Percentiles rank a stretch among this genome's conserved stretches.
phyloP scores from a whole-genome alignment of 2,329 filamentous ascomycete genomes.

The Mycosphaerella sp. region DNA sequence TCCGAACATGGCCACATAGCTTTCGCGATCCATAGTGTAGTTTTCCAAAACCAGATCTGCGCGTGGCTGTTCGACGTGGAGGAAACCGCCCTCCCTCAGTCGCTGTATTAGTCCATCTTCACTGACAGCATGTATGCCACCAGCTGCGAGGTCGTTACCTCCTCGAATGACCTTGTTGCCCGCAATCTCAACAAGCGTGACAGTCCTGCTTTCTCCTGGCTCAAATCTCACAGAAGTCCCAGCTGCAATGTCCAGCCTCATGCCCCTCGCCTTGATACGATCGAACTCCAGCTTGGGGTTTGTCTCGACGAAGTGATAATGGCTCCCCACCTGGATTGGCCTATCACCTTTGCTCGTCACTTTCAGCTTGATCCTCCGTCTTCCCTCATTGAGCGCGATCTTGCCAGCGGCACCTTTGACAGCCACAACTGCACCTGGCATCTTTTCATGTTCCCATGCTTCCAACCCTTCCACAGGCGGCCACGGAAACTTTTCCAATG shows the following conservation, averaged over 20 bases:
- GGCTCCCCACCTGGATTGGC: conserved; percentile 84
- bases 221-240: conserved; percentile 92
- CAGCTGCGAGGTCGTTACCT: conserved; percentile 73
- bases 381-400: conserved; percentile 65
- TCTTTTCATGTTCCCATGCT: conserved; percentile 57
- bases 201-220: conserved; percentile 85
- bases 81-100: conserved; percentile 67
- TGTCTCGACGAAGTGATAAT: conserved; percentile 95
- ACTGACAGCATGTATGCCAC: conserved; percentile 54
- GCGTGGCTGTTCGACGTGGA: conserved; percentile 63
- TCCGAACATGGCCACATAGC: conserved; percentile 85
- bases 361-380: conserved; percentile 64
- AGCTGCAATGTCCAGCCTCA: conserved; percentile 78
- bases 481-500: conserved; percentile 49
- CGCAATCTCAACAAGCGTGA: conserved; percentile 81
- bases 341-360: conserved; percentile 84
- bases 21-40: conserved; percentile 66
- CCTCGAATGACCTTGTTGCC: conserved; percentile 74
- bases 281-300: conserved; percentile 89
- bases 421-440: conserved; percentile 73
- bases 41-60: conserved; percentile 50
- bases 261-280: conserved; percentile 73
- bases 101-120: conserved; percentile 59
- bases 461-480: conserved; percentile 49
- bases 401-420: conserved; percentile 57